These are phyloP conservation scores for Pyracantha coccinea DNA, from an alignment of 331 rosid species.

Conservation along the genomic window DNA sequence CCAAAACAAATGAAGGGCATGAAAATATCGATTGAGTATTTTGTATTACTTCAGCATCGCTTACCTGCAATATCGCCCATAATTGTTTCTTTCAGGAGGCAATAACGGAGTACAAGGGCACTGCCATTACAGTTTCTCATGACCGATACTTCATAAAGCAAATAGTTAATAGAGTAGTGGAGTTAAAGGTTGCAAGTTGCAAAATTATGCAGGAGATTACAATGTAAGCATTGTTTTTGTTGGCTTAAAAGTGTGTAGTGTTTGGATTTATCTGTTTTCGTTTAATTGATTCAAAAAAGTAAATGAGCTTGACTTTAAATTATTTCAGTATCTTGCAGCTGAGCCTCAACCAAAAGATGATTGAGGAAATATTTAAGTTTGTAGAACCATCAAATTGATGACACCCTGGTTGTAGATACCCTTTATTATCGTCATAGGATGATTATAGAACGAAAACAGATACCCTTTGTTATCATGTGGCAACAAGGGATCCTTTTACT, in stretches of 20 bases:
- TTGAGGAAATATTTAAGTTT: neutral
- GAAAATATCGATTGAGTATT: too few relatives aligned
- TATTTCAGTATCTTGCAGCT: neutral
- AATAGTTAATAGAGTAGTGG: constrained; percentile 90
- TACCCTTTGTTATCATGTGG: neutral
- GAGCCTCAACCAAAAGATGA: neutral
- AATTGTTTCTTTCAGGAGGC: constrained; percentile 64
- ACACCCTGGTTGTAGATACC: neutral
- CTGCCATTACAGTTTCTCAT: constrained; percentile 83
- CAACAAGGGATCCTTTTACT: neutral
- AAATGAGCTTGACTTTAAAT: neutral
- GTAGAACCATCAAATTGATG: neutral
- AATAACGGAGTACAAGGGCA: constrained; percentile 65
- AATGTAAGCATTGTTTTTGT: constrained; percentile 66
- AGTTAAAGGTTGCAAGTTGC: constrained; percentile 59
- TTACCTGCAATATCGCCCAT: neutral
- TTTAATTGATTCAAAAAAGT: neutral
- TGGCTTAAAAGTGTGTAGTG: neutral
- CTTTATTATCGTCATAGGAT: neutral
- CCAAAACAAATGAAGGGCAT: too few relatives aligned
- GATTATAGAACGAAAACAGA: neutral
- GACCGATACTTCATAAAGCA: constrained; percentile 92
- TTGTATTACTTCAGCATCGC: constrained; percentile 3
- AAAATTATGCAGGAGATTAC: constrained; percentile 89
- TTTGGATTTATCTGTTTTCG: neutral